Percentiles rank a stretch among this genome's conserved stretches.
These are phyloP conservation scores for Escallonia herrerae DNA, from an alignment of 129 eudicot species.

Conservation along the genomic window DNA sequence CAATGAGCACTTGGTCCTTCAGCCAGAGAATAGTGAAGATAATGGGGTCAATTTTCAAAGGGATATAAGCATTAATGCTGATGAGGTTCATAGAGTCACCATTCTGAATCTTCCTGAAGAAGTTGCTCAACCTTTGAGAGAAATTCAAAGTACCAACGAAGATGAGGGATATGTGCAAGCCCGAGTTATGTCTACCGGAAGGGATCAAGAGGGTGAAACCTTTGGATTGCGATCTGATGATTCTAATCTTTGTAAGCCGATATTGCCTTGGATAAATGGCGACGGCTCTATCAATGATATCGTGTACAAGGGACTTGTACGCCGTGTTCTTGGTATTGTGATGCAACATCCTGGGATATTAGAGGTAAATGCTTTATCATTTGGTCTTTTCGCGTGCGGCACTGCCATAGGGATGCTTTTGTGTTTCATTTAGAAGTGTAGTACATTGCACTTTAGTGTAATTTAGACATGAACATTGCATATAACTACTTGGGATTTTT, in stretches of 20 bases:
- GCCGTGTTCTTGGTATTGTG: conserved; percentile 77
- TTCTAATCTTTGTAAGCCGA: conserved; percentile 40
- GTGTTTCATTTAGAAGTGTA: too few relatives aligned
- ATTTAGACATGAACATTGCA: too few relatives aligned
- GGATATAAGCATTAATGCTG: conserved; percentile 13
- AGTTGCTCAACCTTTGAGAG: conserved; percentile 24
- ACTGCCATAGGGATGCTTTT: too few relatives aligned
- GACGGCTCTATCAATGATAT: conserved; percentile 73
- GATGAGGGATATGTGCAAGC: conserved; percentile 15
- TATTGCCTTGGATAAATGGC: conserved; percentile 95
- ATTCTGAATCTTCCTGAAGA: conserved; percentile 50
- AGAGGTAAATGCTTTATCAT: conserved; percentile 46
- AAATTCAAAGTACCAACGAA: conserved; percentile 15
- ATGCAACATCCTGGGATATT: conserved; percentile 89
- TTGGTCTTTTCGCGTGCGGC: not conserved
- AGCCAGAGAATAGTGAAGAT: conserved; percentile 20
- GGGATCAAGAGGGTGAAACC: conserved; percentile 14
- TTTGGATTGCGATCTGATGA: conserved; percentile 10
- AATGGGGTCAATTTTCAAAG: conserved; percentile 7
- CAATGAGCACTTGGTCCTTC: conserved; percentile 18
- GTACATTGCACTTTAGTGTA: too few relatives aligned
- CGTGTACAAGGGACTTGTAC: conserved; percentile 79
- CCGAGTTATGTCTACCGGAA: conserved; percentile 19
- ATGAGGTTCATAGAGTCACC: conserved; percentile 49
- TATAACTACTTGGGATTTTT: not conserved